Evolutionary conservation across 2,329 filamentous ascomycete species (phyloP), one percentile per base, ranked within the genome.

Genomic region (Tolypocladium inflatum): DNA sequence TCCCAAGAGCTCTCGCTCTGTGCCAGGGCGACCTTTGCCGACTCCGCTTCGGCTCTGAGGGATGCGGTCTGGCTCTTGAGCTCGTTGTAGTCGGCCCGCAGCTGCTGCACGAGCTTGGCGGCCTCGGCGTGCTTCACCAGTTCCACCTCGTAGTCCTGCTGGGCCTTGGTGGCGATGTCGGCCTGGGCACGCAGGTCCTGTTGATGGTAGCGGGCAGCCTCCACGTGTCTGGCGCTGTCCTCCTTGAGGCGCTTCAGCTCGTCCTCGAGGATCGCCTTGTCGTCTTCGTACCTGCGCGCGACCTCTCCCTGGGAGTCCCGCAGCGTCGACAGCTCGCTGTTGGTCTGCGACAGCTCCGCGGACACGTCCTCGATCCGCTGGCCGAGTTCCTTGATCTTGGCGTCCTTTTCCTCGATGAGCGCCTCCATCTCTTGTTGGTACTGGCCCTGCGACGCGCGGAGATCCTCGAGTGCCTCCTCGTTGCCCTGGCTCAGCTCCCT

Each of bases 51-150:
- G 0, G 89, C 85, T 67, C 84, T 88, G 66, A 89, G 79, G 30
- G 87, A 83, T 17, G 89, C 86, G 3, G 91, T 80, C 60, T 95
- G 84, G 1, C 89, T 88, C 74, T 90, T 92, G 61, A 97, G 75
- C 64, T 90, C 79, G 67, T 96, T 94, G 72, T 89, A 83, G 63
- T 97, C 91, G 4, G 80, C 79, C 55, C 94, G 89, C 54, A 96
- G 78, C 56, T 80, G 80, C 64, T 96, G 91, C 17, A 97, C 79
- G 41, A 85, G 83, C 73, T 91, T 92, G 15, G 93, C 90, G n/a
- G 93, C 94, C 63, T 97, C 91, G 2, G 92, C 93, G 73, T 99
- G 94, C 76, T 94, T 97, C 66, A 96, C 83, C 13, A 99, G 81
- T 71, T 99, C 94, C 62, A 87, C 87, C 71, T 99, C 95, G 69